These are phyloP conservation scores for Colletotrichum cereale DNA, from an alignment of 2,329 filamentous ascomycete genomes.

Conservation along the genomic window DNA sequence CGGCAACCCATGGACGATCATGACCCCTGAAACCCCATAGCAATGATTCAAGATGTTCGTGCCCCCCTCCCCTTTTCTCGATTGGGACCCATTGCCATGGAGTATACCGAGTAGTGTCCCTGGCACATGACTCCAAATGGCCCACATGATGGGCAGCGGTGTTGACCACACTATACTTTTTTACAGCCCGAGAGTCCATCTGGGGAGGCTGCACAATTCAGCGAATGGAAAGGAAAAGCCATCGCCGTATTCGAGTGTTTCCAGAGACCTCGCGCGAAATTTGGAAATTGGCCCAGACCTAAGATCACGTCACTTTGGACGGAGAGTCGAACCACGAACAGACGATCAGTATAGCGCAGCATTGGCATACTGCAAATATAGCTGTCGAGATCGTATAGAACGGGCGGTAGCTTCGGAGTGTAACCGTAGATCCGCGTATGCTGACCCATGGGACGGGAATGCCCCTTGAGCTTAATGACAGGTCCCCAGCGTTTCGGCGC, in stretches of 20 bases:
- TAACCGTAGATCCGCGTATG: slow-evolving; percentile 1
- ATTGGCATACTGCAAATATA: slow-evolving; percentile 16
- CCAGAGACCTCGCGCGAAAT: neutral
- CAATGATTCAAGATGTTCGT: neutral
- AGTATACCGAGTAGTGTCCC: neutral
- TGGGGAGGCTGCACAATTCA: neutral
- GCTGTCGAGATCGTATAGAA: neutral
- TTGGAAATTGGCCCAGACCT: neutral
- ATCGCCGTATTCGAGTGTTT: neutral
- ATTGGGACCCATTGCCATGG: neutral
- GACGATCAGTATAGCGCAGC: neutral
- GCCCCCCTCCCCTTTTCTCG: neutral
- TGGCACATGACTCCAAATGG: neutral
- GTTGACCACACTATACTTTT: neutral
- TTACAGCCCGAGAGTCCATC: neutral
- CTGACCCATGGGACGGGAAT: neutral
- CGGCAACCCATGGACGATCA: slow-evolving; percentile 16
- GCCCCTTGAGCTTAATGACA: slow-evolving; percentile 21
- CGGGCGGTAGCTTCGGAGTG: neutral
- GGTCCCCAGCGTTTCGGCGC: slow-evolving; percentile 22
- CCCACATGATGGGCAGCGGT: neutral
- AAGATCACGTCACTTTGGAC: neutral
- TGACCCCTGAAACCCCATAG: neutral
- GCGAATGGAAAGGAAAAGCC: neutral
- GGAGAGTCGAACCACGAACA: neutral